Conservation (phyloP, 768 basidiomycete genomes). For the Suillus weaverae region DNA sequence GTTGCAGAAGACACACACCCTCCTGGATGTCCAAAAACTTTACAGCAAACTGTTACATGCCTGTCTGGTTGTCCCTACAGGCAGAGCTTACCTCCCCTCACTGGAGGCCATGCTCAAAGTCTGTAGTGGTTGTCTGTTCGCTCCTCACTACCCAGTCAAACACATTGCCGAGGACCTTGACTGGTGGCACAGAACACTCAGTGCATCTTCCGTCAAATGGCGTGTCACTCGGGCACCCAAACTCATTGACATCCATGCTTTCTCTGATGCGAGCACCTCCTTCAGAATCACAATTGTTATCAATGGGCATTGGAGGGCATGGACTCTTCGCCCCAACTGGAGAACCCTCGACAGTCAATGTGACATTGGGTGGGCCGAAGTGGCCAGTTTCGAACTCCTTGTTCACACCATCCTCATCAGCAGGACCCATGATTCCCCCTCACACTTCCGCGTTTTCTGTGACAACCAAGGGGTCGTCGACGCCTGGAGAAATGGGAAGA, state of each 20-base stretch:
- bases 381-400: constrained; percentile 11
- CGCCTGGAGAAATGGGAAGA: too few relatives aligned
- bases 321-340: constrained; percentile 33
- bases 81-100: constrained; percentile 40
- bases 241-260: too few relatives aligned
- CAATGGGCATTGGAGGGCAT: constrained; percentile 26
- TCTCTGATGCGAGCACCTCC: constrained; percentile 31
- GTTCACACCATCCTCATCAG: neutral
- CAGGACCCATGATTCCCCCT: too few relatives aligned
- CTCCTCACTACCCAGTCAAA: constrained; percentile 19
- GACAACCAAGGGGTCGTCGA: too few relatives aligned
- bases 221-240: too few relatives aligned
- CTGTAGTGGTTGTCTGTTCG: constrained; percentile 31
- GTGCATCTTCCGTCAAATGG: too few relatives aligned
- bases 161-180: constrained; percentile 22
- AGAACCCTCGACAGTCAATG: constrained; percentile 16
- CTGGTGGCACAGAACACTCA: constrained; percentile 21
- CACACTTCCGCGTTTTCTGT: too few relatives aligned
- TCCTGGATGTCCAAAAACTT: constrained; percentile 35
- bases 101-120: constrained; percentile 38
- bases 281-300: constrained; percentile 33
- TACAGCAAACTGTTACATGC: constrained; percentile 44
- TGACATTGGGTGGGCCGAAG: constrained; percentile 48
- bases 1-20: constrained; percentile 20
- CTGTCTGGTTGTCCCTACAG: constrained; percentile 30